Conservation (phyloP, 2,329 filamentous ascomycete genomes). For the Fusarium continuum region DNA sequence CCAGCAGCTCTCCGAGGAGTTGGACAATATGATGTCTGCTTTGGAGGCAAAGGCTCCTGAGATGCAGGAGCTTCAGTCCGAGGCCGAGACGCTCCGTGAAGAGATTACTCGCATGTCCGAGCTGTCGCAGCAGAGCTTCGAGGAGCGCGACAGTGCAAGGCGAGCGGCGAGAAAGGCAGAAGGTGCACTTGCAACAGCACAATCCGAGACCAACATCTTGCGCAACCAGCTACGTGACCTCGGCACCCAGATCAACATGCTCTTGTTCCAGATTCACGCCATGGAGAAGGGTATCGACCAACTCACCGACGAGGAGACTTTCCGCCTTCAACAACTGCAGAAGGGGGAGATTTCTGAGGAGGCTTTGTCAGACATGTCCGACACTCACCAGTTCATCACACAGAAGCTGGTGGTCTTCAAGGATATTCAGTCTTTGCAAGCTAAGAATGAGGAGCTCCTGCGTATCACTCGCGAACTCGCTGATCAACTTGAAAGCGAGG, state of each 20-base stretch:
- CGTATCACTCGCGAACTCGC: conserved; percentile 85
- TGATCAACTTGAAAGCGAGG: conserved; percentile 89
- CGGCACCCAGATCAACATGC: conserved; percentile 87
- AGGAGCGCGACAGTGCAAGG: conserved; percentile 80
- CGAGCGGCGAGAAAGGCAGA: conserved; percentile 83
- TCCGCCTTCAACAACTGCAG: conserved; percentile 80
- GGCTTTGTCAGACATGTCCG: conserved; percentile 76
- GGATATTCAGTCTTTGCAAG: conserved; percentile 82
- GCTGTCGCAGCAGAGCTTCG: conserved; percentile 81
- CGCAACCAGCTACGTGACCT: conserved; percentile 89
- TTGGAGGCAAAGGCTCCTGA: conserved; percentile 89
- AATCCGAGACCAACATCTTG: conserved; percentile 79
- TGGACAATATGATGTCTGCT: conserved; percentile 87
- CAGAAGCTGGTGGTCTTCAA: conserved; percentile 91
- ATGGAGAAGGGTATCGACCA: conserved; percentile 80
- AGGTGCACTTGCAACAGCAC: conserved; percentile 70
- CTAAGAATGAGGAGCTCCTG: conserved; percentile 86
- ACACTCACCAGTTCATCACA: conserved; percentile 89
- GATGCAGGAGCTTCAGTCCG: conserved; percentile 82
- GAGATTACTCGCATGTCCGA: conserved; percentile 88
- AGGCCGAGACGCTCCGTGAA: conserved; percentile 80
- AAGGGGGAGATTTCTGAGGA: conserved; percentile 78
- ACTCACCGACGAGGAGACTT: conserved; percentile 75
- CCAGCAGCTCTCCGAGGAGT: conserved; percentile 76
- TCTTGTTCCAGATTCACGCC: conserved; percentile 86